Evolutionary conservation across 257 asterid species (phyloP), one percentile per base, ranked within the genome.

Genomic region (Knoxia roxburghii): DNA sequence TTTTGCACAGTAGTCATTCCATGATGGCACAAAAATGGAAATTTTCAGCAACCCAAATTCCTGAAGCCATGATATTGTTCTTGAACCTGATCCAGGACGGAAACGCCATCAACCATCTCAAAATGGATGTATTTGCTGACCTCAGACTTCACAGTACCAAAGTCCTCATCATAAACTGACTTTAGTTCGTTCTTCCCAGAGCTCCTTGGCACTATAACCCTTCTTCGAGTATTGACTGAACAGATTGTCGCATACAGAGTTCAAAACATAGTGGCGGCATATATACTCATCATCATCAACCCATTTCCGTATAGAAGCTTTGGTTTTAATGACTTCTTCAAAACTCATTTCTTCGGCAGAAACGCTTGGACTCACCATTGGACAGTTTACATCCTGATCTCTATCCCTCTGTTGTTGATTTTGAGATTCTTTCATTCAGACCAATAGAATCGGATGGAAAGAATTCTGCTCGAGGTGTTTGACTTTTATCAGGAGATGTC

Each of bases 181-280:
- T 69, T 77, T 50, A 89, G 89, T 61, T n/a, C n/a, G n/a, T n/a
- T 82, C 85, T 72, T 85, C 89, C 95, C 96, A 89, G 0, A 89
- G 89, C 76, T 85, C 92, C 71, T 76, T 73, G 20, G 96, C 87
- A 9, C 80, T 80, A 45, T 7, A 70, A n/a, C 57, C 68, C 54
- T 76, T 89, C 52, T 68, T 83, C 1, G 90, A 85, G 79, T 87
- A 82, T 35, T 75, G 32, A 29, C 75, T 73, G 61, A 80, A 87
- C 49, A 89, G 90, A 66, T 43, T 32, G 77, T 89, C 95, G 15
- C 76, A 76, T 24, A 89, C 75, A 30, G 95, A 89, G 70, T 72
- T 83, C 73, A 87, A 65, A 60, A 89, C 87, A 75, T 80, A 73
- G 81, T 58, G 81, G 65, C 74, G 79, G 85, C 96, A 85, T 64